A percentile compares a stretch with the other conserved stretches of the same genome.
phyloP scores from a whole-genome alignment of 345 rosid genomes.

The Schrenkiella parvula region DNA sequence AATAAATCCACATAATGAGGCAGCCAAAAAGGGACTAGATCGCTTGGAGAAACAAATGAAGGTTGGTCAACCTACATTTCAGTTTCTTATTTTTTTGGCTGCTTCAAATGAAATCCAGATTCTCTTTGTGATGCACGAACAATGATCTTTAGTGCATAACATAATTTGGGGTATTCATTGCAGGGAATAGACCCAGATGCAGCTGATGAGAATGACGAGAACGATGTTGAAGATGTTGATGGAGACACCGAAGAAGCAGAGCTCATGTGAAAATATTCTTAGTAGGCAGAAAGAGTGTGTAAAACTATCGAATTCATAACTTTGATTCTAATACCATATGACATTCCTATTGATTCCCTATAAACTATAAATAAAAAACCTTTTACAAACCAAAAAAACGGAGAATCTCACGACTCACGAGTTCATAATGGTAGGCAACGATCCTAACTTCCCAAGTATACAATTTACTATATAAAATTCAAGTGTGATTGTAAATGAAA shows the following conservation, averaged over 20 bases:
- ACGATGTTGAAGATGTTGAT: conserved; percentile 92
- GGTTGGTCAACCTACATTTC: conserved; percentile 40
- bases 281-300: neutral
- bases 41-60: conserved; percentile 97
- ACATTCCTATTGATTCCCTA: neutral
- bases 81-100: neutral
- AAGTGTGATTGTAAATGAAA: too few species aligned
- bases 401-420: neutral
- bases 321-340: neutral
- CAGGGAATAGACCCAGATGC: conserved; percentile 99
- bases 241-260: conserved; percentile 93
- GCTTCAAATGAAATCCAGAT: neutral
- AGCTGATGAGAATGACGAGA: conserved; percentile 91
- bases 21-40: conserved; percentile 94
- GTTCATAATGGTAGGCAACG: too few species aligned
- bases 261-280: conserved; percentile 45
- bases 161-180: conserved; percentile 12
- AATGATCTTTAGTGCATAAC: neutral
- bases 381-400: neutral
- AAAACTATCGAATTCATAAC: neutral
- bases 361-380: neutral
- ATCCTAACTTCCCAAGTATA: too few species aligned
- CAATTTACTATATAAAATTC: too few species aligned
- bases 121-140: neutral
- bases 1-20: conserved; percentile 82